Percentiles rank a stretch among this genome's conserved stretches.
These are phyloP conservation scores for Alternaria hordeiaustralica DNA, from an alignment of 2,329 filamentous ascomycete genomes.

Conservation along the genomic window DNA sequence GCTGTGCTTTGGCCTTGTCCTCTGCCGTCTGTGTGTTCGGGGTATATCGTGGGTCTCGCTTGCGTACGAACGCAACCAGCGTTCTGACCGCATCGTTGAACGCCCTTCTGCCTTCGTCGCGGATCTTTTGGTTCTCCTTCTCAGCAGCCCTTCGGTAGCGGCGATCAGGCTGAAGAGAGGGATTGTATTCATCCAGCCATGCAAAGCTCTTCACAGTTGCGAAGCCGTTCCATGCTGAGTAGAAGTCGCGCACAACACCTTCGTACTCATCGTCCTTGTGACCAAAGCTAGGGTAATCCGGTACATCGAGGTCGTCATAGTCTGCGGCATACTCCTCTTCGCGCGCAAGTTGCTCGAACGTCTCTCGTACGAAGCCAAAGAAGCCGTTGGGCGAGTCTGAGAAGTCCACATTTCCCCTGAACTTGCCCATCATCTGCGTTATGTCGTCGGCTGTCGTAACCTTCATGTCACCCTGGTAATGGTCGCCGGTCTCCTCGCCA, in stretches of 20 bases:
- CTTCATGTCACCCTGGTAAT: constrained; percentile 71
- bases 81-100: constrained; percentile 93
- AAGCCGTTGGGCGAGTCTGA: constrained; percentile 82
- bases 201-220: constrained; percentile 83
- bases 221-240: constrained; percentile 80
- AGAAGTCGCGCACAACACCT: constrained; percentile 79
- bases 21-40: constrained; percentile 78
- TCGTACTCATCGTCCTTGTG: constrained; percentile 76
- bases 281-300: constrained; percentile 84
- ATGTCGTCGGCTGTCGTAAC: constrained; percentile 85
- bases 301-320: constrained; percentile 66
- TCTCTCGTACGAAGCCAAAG: constrained; percentile 77
- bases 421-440: constrained; percentile 76
- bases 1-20: constrained; percentile 78
- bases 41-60: constrained; percentile 85
- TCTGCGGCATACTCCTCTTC: constrained; percentile 81
- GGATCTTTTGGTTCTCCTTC: constrained; percentile 86
- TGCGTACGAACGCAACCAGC: constrained; percentile 85
- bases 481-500: constrained; percentile 55
- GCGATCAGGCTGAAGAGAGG: constrained; percentile 87
- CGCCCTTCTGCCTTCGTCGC: constrained; percentile 82
- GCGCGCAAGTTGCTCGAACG: constrained; percentile 78
- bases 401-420: constrained; percentile 79
- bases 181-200: constrained; percentile 86
- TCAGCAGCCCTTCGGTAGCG: constrained; percentile 85